Base-by-base conservation (phyloP, 805 yeast species). In the Candida tallmaniae region DNA sequence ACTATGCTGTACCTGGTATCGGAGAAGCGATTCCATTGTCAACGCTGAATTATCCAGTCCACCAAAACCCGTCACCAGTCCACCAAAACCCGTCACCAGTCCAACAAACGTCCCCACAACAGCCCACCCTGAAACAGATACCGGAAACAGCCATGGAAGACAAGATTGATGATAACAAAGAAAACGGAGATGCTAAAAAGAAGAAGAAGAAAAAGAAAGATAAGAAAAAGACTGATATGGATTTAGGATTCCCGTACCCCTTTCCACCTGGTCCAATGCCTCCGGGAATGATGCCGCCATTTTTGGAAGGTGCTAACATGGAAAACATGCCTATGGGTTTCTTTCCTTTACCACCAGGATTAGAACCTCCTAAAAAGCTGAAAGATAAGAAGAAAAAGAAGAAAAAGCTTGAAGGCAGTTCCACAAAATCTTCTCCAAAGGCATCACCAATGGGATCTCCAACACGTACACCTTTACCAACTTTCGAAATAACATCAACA, bases 1-100 rank as follows among this genome's bases (percentile, higher is more conserved):
- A 54, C 20, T 56, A 58, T 34, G 28, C 29, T 16, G 35, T 52
- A 4, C 51, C 57, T n/a, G 52, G 44, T 2, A 38, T 31, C 4
- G 29, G 26, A 32, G 10, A 5, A 14, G 15, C 15, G 16, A 25
- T 11, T 6, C 35, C 35, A 18, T 18, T 25, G 5, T 17, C 16
- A 11, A 18, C 16, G 8, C 16, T 24, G 27, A 27, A 20, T 17
- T 10, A 12, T 11, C n/a, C n/a, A n/a, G n/a, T n/a, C n/a, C n/a
- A n/a, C n/a, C n/a, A 20, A 15, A 20, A 19, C 16, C 23, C 33
- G 10, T 28, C 8, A 14, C 31, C 19, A 23, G 27, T 15, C n/a
- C n/a, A n/a, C n/a, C n/a, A n/a, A n/a, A n/a, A n/a, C n/a, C n/a
- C n/a, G n/a, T 21, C 23, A 8, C 23, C 23, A 8, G 23, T 8